Evolutionary conservation across 2,329 filamentous ascomycete genomes (phyloP).

Genomic region (Stemphylium beticola): DNA sequence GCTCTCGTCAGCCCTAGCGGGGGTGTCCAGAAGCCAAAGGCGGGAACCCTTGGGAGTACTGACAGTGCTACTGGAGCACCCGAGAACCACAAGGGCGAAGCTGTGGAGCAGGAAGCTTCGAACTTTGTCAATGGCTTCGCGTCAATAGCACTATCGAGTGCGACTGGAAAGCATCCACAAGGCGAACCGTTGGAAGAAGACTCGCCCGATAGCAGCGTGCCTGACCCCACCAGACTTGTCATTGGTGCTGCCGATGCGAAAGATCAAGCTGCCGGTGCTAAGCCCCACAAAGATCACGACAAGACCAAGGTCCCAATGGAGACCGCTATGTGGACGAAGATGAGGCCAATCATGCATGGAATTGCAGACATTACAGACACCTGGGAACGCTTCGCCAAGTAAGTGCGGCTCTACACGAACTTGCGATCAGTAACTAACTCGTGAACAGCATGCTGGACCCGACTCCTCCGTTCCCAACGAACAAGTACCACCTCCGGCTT

Average conservation of each 20-base stretch:
- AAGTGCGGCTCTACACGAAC: conserved; percentile 23
- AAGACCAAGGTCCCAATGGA: conserved; percentile 82
- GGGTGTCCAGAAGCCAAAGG: conserved; percentile 76
- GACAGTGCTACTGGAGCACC: conserved; percentile 82
- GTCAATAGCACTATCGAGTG: conserved; percentile 74
- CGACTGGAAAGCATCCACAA: conserved; percentile 77
- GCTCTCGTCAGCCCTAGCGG: conserved; percentile 74
- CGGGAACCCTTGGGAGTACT: conserved; percentile 76
- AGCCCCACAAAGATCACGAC: conserved; percentile 63
- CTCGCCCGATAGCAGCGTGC: conserved; percentile 59
- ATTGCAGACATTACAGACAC: conserved; percentile 65
- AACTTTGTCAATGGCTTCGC: conserved; percentile 79
- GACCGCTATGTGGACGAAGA: conserved; percentile 76
- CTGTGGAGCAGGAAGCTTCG: conserved; percentile 80
- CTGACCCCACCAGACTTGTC: conserved; percentile 67
- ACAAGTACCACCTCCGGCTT: conserved; percentile 54
- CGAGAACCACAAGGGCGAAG: conserved; percentile 82
- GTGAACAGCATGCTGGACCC: conserved; percentile 52
- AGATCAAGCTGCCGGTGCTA: conserved; percentile 58
- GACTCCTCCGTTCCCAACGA: conserved; percentile 55
- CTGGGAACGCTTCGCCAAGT: conserved; percentile 69
- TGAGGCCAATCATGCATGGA: conserved; percentile 73
- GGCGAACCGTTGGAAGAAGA: conserved; percentile 59
- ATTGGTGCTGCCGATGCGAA: conserved; percentile 61
- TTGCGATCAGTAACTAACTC: conserved; percentile 5